Base-by-base conservation (phyloP, 352 stramenopile genomes). In the Globisporangium alternatum region DNA sequence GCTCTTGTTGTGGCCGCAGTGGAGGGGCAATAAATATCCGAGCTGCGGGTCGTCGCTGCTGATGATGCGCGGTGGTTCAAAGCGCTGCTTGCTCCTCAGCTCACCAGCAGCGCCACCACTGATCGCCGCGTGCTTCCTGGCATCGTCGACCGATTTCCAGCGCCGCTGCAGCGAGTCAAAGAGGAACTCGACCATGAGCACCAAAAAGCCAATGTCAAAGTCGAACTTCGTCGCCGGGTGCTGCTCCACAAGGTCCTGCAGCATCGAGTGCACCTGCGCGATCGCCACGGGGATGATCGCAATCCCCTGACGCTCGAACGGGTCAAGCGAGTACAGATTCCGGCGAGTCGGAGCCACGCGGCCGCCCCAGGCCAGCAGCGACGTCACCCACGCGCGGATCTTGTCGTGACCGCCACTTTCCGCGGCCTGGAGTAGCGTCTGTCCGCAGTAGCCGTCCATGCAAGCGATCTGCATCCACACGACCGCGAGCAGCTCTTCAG, bases 1-100 rank as follows among this genome's bases (percentile, higher is more conserved):
- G 62, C 91, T 91, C 56, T 89, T 88, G 67, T 96, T 96, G 62
- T 96, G 88, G 8, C 86, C 88, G 45, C 88, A 96, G 53, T 91
- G 88, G 12, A 96, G 65, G 13, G 81, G 72, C 22, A 96, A 67
- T 13, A 96, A 69, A 7, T 66, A 77, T 5, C 86, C 88, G 10
- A 89, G 60, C 12, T 76, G 72, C 0, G 65, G 45, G 58, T 83
- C 69, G 2, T 52, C 57, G 3, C 68, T 81, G 37, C 69, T 60
- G 28, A 79, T 77, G 52, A 81, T 55, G 58, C 77, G 72, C 35
- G 74, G 56, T 7, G 72, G 21, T 9, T 69, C 57, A 3, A 45
- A n/a, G 13, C 15, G n/a, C 37, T 22, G 35, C 22, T 19, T 22
- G 13, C 9, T 54, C 43, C 5, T 2, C 9, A 41, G 12, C 19